Conservation (phyloP, 805 yeast genomes). For the Komagataella kurtzmanii region DNA sequence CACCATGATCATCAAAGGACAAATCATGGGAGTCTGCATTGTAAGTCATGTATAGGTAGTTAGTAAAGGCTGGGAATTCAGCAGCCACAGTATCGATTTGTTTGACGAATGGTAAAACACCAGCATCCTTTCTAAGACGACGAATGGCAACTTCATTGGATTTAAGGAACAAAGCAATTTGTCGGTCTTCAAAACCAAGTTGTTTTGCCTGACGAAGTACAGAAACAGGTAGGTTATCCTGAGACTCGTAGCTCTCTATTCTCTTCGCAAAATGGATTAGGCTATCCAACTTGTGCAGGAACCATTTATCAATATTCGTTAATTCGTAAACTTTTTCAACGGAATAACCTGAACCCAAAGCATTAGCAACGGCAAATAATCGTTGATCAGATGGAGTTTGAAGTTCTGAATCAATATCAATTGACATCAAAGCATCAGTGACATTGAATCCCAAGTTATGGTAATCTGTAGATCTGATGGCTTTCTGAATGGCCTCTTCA, state of each 20-base stretch:
- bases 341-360: conserved; percentile 75
- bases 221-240: conserved; percentile 47
- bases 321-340: conserved; percentile 87
- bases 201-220: conserved; percentile 82
- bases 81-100: conserved; percentile 99
- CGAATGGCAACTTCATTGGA: conserved; percentile 91
- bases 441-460: conserved; percentile 89
- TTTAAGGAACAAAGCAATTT: conserved; percentile 76
- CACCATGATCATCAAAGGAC: conserved; percentile 82
- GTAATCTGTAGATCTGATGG: conserved; percentile 92
- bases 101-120: conserved; percentile 84
- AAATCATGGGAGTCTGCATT: conserved; percentile 85
- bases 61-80: conserved; percentile 94
- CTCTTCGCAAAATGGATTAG: conserved; percentile 60
- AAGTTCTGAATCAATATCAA: conserved; percentile 84
- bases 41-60: conserved; percentile 89
- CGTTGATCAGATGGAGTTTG: conserved; percentile 98
- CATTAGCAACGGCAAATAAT: conserved; percentile 92
- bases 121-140: conserved; percentile 74
- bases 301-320: conserved; percentile 94
- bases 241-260: conserved; percentile 41
- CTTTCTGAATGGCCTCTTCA: conserved; percentile 96
- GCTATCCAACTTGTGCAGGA: conserved; percentile 71
- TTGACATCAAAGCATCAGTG: conserved; percentile 75
- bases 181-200: conserved; percentile 94